Conservation (phyloP, 2,329 filamentous ascomycete species). For the Graphiopsis chlorocephala region DNA sequence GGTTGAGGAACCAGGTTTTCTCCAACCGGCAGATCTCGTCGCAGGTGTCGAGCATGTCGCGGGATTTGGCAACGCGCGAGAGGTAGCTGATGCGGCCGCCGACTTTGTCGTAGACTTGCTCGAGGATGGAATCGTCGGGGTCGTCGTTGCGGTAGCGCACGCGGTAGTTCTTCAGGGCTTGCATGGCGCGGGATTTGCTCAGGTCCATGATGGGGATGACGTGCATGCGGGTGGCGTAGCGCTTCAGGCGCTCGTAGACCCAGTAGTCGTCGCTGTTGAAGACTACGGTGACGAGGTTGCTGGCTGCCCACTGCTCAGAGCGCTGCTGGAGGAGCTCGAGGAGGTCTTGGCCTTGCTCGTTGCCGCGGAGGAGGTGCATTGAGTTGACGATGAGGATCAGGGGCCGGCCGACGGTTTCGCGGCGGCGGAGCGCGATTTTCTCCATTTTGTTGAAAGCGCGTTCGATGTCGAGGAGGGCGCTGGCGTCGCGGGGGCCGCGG, state of each 20-base stretch:
- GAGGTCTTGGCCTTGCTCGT: slow-evolving; percentile 88
- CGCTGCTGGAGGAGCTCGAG: slow-evolving; percentile 93
- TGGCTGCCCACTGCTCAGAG: slow-evolving; percentile 93
- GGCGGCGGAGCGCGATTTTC: slow-evolving; percentile 78
- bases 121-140: slow-evolving; percentile 55
- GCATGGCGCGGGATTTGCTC: slow-evolving; percentile 71
- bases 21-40: slow-evolving; percentile 68
- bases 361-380: slow-evolving; percentile 84
- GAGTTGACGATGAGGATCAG: slow-evolving; percentile 94
- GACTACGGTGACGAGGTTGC: slow-evolving; percentile 84
- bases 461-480: slow-evolving; percentile 90
- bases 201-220: slow-evolving; percentile 84
- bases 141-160: slow-evolving; percentile 69
- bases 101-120: slow-evolving; percentile 79
- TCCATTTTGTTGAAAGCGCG: slow-evolving; percentile 96
- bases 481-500: slow-evolving; percentile 84
- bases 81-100: slow-evolving; percentile 87
- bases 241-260: slow-evolving; percentile 93
- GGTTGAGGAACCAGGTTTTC: slow-evolving; percentile 76
- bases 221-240: slow-evolving; percentile 91
- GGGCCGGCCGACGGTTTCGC: slow-evolving; percentile 62
- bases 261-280: slow-evolving; percentile 98
- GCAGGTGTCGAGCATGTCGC: slow-evolving; percentile 76
- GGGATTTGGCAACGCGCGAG: slow-evolving; percentile 82
- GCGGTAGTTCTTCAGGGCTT: slow-evolving; percentile 77